Base-by-base conservation (phyloP, 2,329 filamentous ascomycete species). In the Parastagonospora nodorum region DNA sequence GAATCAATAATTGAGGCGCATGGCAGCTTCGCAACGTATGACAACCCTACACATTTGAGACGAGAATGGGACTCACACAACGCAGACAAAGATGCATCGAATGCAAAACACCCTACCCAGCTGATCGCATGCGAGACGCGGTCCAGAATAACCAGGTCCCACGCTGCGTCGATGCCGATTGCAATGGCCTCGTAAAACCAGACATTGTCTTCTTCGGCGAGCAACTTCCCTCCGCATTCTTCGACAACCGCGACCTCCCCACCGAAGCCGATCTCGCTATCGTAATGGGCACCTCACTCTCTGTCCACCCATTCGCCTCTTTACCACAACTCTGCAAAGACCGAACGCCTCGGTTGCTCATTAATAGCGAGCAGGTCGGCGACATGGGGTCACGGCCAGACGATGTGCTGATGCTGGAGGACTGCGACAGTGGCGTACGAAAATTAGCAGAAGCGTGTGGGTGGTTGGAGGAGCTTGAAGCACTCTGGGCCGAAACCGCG, bases 201-300 rank as follows among this genome's bases (percentile, higher is more conserved):
- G 90, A 96, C 64, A 96, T 97, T 68, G 91, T 96, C 30, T 97
- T 97, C 76, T 97, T 96, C 63, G 92, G 92, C 43, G 92, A 95
- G 69, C 74, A 82, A 1, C 75, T 92, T 2, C 89, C 89, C 0
- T 71, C 76, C 6, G 75, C 74, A 0, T 95, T 95, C 73, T 86
- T 87, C 67, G 68, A 75, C 6, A 85, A 84, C 51, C 76, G 78
- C 27, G 68, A 77, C 35, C 73, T 87, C 10, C 82, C 84, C 0
- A 75, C 75, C 1, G 75, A 82, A 63, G 89, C 90, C 0, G 91
- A 96, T 68, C 75, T 97, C 2, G 83, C 88, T 36, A 88, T 97
- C 45, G 82, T 97, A 16, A 87, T 97, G 78, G 94, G 94, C 2
- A 97, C 93, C 0, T 96, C 91, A 65, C 75, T 97, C 51, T 85